Base-by-base conservation (phyloP, 257 asterid species). In the Solanum okadae region DNA sequence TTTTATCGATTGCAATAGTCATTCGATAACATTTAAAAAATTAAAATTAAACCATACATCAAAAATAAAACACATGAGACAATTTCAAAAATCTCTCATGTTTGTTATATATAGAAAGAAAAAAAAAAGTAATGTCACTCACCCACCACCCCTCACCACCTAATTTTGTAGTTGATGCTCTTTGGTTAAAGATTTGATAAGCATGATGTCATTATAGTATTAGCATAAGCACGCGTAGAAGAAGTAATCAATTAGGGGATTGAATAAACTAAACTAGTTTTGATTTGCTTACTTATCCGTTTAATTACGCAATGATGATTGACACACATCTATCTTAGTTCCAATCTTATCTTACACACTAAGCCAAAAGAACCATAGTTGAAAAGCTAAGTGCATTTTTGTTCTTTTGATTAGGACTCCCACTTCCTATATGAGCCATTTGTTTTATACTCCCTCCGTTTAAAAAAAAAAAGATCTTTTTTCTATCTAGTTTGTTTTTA, bases 191-290 rank as follows among this genome's bases (percentile, higher is more conserved):
- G 72, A 65, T 65, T 67, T n/a, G 34, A 67, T 29, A 76, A 76
- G 84, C 84, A 78, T 78, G 84, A 42, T 10, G 84, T 25, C 84
- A 40, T 78, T 70, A 2, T 78, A 40, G 20, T n/a, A 40, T 40
- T 14, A 6, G 35, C 37, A 78, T 14, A 6, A 42, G 84, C 84
- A 78, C 84, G 63, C 84, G 37, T n/a, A 38, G 59, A 38, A 23
- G 34, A 38, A 27, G 83, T 76, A 78, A 78, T 78, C 63, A 78
- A 78, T 42, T 78, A 14, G n/a, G 88, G 92, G 87, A 68, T 63
- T 37, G 56, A 85, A 67, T 37, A 49, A 71, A 34, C 16, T 25
- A 25, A 49, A 42, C 16, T 44, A 25, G 15, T 9, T 37, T 86
- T 78, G 18, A 88, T 89, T 89, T 14, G 33, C 8, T 67, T 77